Evolutionary conservation across 495 filamentous ascomycete genomes (phyloP).

Genomic region (Podospora comata): DNA sequence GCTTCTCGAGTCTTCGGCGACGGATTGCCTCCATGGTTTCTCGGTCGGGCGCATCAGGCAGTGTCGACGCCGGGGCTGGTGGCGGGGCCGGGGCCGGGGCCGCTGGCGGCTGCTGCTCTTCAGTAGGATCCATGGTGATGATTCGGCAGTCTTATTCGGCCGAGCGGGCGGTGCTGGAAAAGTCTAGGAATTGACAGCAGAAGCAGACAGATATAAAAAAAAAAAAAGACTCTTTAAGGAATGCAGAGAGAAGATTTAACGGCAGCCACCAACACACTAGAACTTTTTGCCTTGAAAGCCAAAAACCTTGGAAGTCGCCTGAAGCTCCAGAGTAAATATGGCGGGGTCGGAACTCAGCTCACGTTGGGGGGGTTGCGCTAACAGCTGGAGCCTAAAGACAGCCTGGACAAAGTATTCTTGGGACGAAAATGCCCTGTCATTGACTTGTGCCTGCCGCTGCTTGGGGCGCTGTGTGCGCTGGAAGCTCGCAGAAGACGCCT

Average conservation of each 20-base stretch:
- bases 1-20: slow-evolving; percentile 40
- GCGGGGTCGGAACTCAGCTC: slow-evolving; percentile 22
- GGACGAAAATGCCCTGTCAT: not conserved
- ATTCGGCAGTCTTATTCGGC: not conserved
- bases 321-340: slow-evolving; percentile 16
- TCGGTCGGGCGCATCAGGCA: slow-evolving; percentile 33
- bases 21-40: slow-evolving; percentile 43
- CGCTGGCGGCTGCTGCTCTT: slow-evolving; percentile 18
- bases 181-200: not conserved
- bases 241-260: not conserved
- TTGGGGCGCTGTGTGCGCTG: not conserved
- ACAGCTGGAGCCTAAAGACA: slow-evolving; percentile 14
- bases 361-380: slow-evolving; percentile 9
- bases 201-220: not conserved
- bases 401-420: not conserved
- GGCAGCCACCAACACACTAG: not conserved
- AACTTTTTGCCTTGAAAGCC: not conserved
- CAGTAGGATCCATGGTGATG: slow-evolving; percentile 31
- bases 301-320: slow-evolving; percentile 7
- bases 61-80: slow-evolving; percentile 16
- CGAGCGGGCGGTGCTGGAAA: not conserved
- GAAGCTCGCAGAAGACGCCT: not conserved
- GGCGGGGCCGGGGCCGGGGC: slow-evolving; percentile 16
- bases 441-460: not conserved
- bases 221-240: not conserved